Percentiles rank a stretch among this genome's conserved stretches.
Conservation (phyloP, 192 early-diverging fungal species). For the Coemansia sp. region DNA sequence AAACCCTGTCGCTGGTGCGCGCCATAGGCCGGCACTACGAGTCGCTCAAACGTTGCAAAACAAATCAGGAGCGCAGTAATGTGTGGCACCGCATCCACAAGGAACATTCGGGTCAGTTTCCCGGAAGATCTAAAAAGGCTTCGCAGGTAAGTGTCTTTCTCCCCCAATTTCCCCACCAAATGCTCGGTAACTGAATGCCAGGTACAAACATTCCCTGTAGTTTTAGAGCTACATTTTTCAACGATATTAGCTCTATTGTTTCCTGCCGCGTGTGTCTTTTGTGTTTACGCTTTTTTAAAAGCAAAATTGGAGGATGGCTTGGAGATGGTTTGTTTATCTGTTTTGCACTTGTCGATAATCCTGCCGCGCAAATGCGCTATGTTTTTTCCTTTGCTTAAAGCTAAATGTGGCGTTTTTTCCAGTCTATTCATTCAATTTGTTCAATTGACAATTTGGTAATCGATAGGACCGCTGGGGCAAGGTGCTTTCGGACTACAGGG, state of each 20-base stretch:
- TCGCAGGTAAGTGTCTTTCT: conserved; percentile 35
- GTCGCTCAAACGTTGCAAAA: conserved; percentile 46
- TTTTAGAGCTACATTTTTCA: neutral
- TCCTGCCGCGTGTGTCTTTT: too few relatives aligned
- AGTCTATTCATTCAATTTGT: conserved; percentile 1
- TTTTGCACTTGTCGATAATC: too few relatives aligned
- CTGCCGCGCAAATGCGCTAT: too few relatives aligned
- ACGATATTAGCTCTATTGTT: too few relatives aligned
- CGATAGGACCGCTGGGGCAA: conserved; percentile 54
- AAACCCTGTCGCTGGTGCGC: conserved; percentile 47
- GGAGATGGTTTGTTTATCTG: too few relatives aligned
- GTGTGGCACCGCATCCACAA: conserved; percentile 53
- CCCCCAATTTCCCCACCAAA: neutral
- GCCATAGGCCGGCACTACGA: conserved; percentile 51
- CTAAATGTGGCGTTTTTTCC: too few relatives aligned
- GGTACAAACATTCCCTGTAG: neutral
- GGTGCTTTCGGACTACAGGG: conserved; percentile 53
- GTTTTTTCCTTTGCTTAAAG: too few relatives aligned
- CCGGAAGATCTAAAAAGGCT: conserved; percentile 50
- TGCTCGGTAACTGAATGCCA: too few relatives aligned
- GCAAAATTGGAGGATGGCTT: too few relatives aligned
- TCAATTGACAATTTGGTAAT: too few relatives aligned
- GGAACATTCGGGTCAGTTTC: conserved; percentile 51
- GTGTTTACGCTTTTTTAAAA: too few relatives aligned
- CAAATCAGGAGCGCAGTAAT: conserved; percentile 55